Evolutionary conservation across 306 rosid genomes (phyloP).

Genomic region (Inga leiocalycina): DNA sequence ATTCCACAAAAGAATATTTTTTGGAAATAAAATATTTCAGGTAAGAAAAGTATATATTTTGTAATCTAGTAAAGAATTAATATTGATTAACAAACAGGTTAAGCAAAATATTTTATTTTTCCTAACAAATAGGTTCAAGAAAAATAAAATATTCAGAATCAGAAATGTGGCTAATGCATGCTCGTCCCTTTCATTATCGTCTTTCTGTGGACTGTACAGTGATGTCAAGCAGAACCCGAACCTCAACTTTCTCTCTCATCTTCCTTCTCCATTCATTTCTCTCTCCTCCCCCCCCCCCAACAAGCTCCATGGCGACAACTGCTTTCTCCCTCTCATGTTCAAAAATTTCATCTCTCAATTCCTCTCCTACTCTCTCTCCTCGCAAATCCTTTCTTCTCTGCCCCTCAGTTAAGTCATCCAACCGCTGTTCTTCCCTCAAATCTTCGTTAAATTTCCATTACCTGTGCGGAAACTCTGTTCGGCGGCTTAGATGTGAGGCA

Average conservation of each 20-base stretch:
- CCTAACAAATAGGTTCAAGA: background rate
- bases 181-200: constrained; percentile 17
- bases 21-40: no score
- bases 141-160: background rate
- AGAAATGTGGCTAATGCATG: constrained; percentile 33
- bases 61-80: no score
- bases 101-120: no score
- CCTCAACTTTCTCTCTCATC: constrained; percentile 16
- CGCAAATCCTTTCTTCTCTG: constrained; percentile 26
- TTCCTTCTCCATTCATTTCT: background rate
- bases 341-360: constrained; percentile 27
- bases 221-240: constrained; percentile 1
- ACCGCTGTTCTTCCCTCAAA: constrained; percentile 13
- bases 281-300: background rate
- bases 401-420: background rate
- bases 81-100: no score
- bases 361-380: background rate
- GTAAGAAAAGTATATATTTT: no score
- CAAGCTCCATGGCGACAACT: constrained; percentile 46
- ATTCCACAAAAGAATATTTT: no score
- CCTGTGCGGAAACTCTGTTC: background rate
- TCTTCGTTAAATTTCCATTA: background rate
- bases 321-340: constrained; percentile 46
- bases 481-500: constrained; percentile 55
- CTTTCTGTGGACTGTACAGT: constrained; percentile 28